Evolutionary conservation across 2,329 filamentous ascomycete genomes (phyloP).

Genomic region (Penicillium crustosum): DNA sequence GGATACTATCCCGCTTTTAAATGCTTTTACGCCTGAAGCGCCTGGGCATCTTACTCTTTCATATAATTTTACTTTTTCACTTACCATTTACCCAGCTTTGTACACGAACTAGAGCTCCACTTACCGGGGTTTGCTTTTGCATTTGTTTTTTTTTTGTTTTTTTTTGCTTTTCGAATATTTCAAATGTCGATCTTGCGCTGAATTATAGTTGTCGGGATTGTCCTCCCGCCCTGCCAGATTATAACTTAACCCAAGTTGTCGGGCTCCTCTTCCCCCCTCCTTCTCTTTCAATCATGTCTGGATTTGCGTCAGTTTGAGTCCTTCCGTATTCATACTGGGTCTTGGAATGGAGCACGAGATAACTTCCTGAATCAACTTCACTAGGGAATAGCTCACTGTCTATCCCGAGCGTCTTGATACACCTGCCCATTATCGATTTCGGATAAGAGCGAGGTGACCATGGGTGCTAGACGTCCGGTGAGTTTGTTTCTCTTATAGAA

Average conservation of each 20-base stretch:
- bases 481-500: conserved; percentile 4
- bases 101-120: conserved; percentile 21
- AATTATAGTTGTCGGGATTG: conserved; percentile 31
- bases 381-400: conserved; percentile 2
- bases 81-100: conserved; percentile 17
- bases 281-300: conserved; percentile 3
- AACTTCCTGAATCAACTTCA: conserved; percentile 8
- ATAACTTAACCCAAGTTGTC: conserved; percentile 41
- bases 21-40: conserved; percentile 7
- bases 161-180: conserved; percentile 14
- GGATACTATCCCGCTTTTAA: background rate
- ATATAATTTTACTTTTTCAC: background rate
- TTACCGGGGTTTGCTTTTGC: conserved; percentile 13
- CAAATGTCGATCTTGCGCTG: conserved; percentile 21
- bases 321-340: conserved; percentile 10
- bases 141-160: background rate
- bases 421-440: background rate
- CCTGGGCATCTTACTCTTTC: background rate
- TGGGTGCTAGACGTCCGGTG: conserved; percentile 21
- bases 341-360: conserved; percentile 10
- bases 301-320: conserved; percentile 1
- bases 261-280: conserved; percentile 24
- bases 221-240: conserved; percentile 35
- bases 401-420: conserved; percentile 1
- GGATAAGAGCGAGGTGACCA: conserved; percentile 11